phyloP scores from a whole-genome alignment of 1,284 basidiomycete genomes.

The Anthracocystis setariae region DNA sequence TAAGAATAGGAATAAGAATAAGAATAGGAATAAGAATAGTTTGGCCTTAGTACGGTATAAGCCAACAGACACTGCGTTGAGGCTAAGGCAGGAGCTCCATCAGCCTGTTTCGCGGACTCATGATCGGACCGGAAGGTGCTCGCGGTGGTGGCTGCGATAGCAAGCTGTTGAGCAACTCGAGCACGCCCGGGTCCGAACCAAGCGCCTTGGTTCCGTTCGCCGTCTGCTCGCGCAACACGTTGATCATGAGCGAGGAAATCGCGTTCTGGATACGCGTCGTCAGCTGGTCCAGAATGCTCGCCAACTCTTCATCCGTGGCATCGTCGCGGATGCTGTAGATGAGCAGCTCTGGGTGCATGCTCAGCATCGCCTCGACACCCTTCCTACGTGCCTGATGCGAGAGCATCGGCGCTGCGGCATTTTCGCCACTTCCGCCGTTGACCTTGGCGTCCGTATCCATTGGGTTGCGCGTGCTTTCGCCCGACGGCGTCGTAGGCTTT shows the following conservation, averaged over 20 bases:
- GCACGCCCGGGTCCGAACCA: slow-evolving; percentile 15
- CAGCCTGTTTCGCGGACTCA: slow-evolving; percentile 25
- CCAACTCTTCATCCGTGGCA: slow-evolving; percentile 65
- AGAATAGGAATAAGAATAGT: too few relatives aligned
- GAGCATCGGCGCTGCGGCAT: slow-evolving; percentile 5
- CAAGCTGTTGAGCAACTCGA: slow-evolving; percentile 33
- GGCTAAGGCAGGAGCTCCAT: slow-evolving; percentile 23
- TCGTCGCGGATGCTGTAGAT: slow-evolving; percentile 63
- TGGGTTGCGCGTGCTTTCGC: slow-evolving; percentile 20
- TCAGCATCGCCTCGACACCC: slow-evolving; percentile 54
- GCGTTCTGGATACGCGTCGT: slow-evolving; percentile 62
- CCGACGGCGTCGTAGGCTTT: slow-evolving; percentile 33
- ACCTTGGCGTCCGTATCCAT: slow-evolving; percentile 12
- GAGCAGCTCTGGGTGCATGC: slow-evolving; percentile 58
- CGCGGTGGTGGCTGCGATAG: slow-evolving; percentile 18
- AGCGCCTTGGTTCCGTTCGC: slow-evolving; percentile 18
- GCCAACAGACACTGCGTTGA: neutral
- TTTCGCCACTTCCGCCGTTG: neutral
- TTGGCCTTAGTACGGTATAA: neutral
- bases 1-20: too few relatives aligned
- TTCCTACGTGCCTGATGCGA: slow-evolving; percentile 50
- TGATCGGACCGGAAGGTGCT: slow-evolving; percentile 12
- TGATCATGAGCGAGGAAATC: slow-evolving; percentile 43
- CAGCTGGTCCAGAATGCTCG: slow-evolving; percentile 60
- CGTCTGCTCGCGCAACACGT: slow-evolving; percentile 31